Evolutionary conservation across 495 filamentous ascomycete species (phyloP), one percentile per base, ranked within the genome.

Genomic region (Antarctomyces pellizariae): DNA sequence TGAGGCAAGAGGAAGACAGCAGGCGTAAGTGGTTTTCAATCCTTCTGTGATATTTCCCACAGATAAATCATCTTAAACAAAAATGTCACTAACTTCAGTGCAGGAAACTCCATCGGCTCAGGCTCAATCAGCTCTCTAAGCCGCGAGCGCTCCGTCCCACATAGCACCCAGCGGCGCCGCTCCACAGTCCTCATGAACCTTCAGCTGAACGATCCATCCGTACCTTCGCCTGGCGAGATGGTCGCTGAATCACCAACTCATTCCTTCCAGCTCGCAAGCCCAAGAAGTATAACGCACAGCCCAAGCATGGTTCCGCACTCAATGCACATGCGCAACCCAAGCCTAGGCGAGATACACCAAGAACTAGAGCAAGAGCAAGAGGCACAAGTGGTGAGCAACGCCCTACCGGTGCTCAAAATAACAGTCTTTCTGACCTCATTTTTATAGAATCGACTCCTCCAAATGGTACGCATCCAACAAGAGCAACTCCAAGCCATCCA

Each of bases 341-440:
- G 77, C 30, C 48, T 93, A 23, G 84, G 84, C n/a, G 84, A 93
- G 48, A 57, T 97, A 19, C 83, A 93, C 43, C 84, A 97, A 39
- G 78, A 91, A 43, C 56, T 93, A 4, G 86, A 97, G 48, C 75
- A 73, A 26, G 86, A 97, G 44, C 83, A 92, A 47, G 86, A 97
- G 48, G 79, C 70, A 7, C 84, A 92, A 52, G 86, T 97, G 47
- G 73, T 78, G 52, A 23, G 58, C 53, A 7, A 6, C 7, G 6
- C 8, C 13, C 14, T 25, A 10, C 13, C 25, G 9, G 7, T n/a
- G 10, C 16, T 21, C 10, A 10, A 5, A 10, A 26, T 22, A 18
- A 22, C 6, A 15, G 11, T 19, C 4, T n/a, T 7, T 13, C 5
- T 28, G 16, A 26, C 26, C 18, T 28, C 24, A 17, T 19, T n/a